A percentile compares a stretch with the other conserved stretches of the same genome.
These are phyloP conservation scores for Piper longum DNA, from an alignment of 164 flowering plant species.

Conservation along the genomic window DNA sequence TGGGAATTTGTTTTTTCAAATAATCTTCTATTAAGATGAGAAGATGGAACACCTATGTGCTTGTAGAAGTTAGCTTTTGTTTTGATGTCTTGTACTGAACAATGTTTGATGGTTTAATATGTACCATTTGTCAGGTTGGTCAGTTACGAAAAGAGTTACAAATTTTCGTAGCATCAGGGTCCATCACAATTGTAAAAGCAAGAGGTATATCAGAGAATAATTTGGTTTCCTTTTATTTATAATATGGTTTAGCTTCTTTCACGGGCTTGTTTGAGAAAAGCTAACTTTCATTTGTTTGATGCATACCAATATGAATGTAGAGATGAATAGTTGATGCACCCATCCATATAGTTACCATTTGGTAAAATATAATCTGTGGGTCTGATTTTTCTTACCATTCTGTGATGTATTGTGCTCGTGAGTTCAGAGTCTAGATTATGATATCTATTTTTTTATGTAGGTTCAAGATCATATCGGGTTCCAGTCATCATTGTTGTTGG, in stretches of 20 bases:
- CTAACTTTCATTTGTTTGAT: background rate
- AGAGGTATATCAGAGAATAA: constrained; percentile 18
- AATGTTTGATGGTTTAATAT: background rate
- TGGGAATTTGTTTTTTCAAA: no score
- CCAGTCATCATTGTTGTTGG: constrained; percentile 29
- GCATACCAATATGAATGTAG: background rate
- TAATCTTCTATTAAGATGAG: no score
- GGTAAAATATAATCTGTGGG: no score
- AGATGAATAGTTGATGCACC: no score
- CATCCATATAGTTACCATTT: no score
- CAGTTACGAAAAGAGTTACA: constrained; percentile 58
- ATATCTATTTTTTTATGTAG: constrained; percentile 24
- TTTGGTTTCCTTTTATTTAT: background rate
- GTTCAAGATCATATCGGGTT: constrained; percentile 35
- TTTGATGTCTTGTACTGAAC: background rate
- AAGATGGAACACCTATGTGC: background rate
- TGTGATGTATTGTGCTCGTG: background rate
- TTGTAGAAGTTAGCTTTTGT: no score
- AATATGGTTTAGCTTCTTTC: background rate
- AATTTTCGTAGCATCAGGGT: constrained; percentile 34
- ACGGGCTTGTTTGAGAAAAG: background rate
- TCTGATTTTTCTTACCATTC: no score
- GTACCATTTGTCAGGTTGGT: constrained; percentile 37
- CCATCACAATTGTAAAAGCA: constrained; percentile 49
- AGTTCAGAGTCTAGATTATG: background rate